A percentile compares a stretch with the other conserved stretches of the same genome.
Conservation (phyloP, 371 early-diverging fungal genomes). For the Actinomortierella wolfii region DNA sequence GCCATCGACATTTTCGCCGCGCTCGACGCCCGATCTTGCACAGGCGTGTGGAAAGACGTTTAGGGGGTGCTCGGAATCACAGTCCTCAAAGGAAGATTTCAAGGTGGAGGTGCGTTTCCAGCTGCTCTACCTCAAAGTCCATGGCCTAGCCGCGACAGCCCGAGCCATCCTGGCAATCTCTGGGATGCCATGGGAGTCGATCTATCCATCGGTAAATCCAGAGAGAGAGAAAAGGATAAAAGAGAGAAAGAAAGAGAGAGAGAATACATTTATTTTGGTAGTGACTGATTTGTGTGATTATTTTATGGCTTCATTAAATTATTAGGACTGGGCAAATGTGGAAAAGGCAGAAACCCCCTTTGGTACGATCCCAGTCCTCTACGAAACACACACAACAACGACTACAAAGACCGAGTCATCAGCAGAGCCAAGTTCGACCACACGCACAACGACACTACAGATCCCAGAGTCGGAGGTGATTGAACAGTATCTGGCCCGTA, state of each 20-base stretch:
- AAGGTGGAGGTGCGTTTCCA: conserved; percentile 22
- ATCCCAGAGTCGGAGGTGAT: conserved; percentile 33
- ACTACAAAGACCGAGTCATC: conserved; percentile 12
- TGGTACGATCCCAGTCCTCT: conserved; percentile 30
- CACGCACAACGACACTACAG: conserved; percentile 5
- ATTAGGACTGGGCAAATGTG: conserved; percentile 22
- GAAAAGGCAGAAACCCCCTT: conserved; percentile 21
- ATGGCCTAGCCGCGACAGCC: conserved; percentile 36
- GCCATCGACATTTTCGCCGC: too few species aligned
- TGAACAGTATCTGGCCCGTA: conserved; percentile 24
- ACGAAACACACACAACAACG: conserved; percentile 10
- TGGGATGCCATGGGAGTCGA: conserved; percentile 25
- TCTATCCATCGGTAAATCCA: conserved; percentile 21
- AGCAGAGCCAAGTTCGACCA: not conserved
- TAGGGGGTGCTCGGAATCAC: too few species aligned
- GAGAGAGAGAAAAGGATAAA: not conserved
- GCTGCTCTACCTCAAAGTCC: conserved; percentile 29
- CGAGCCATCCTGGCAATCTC: conserved; percentile 27
- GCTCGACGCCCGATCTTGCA: too few species aligned
- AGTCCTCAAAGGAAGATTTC: not conserved
- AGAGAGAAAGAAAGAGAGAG: too few species aligned
- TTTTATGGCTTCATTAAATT: not conserved
- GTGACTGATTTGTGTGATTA: not conserved
- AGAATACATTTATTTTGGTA: too few species aligned
- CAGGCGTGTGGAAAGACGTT: too few species aligned